A percentile compares a stretch with the other conserved stretches of the same genome.
These are phyloP conservation scores for Suillus discolor DNA, from an alignment of 768 basidiomycete species.

Conservation along the genomic window DNA sequence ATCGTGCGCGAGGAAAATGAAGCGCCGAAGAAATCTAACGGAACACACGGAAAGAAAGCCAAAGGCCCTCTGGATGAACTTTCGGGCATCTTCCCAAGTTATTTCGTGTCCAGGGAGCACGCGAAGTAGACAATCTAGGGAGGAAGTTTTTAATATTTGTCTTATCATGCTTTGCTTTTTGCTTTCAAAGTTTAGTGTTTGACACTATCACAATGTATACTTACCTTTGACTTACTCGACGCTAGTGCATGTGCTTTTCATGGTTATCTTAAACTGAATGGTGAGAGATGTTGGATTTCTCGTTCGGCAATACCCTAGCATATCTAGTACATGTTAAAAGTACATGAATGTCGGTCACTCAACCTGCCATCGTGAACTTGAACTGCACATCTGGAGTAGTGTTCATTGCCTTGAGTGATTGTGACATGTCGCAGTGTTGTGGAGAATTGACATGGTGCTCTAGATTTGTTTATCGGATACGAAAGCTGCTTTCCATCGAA, in stretches of 20 bases:
- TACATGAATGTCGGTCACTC: too few relatives aligned
- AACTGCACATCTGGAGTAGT: too few relatives aligned
- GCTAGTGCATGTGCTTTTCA: background rate
- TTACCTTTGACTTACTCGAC: background rate
- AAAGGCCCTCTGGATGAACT: constrained; percentile 23
- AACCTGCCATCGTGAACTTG: too few relatives aligned
- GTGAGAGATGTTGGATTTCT: background rate
- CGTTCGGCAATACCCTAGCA: too few relatives aligned
- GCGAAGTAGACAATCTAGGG: background rate
- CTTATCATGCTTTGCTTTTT: background rate
- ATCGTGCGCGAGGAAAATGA: constrained; percentile 42
- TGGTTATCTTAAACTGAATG: background rate
- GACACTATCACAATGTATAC: background rate
- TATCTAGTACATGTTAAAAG: too few relatives aligned
- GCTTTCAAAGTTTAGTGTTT: background rate
- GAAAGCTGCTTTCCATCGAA: too few relatives aligned
- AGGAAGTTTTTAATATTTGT: background rate
- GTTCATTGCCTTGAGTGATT: too few relatives aligned
- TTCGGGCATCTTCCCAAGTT: constrained; percentile 55
- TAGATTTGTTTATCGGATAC: too few relatives aligned
- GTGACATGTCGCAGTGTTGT: too few relatives aligned
- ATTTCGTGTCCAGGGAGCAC: constrained; percentile 34
- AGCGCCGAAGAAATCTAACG: constrained; percentile 10
- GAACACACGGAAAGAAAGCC: constrained; percentile 25
- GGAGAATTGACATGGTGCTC: too few relatives aligned